Percentiles rank a stretch among this genome's conserved stretches.
These are phyloP conservation scores for Tremella mesenterica DNA, from an alignment of 768 basidiomycete species.

Conservation along the genomic window DNA sequence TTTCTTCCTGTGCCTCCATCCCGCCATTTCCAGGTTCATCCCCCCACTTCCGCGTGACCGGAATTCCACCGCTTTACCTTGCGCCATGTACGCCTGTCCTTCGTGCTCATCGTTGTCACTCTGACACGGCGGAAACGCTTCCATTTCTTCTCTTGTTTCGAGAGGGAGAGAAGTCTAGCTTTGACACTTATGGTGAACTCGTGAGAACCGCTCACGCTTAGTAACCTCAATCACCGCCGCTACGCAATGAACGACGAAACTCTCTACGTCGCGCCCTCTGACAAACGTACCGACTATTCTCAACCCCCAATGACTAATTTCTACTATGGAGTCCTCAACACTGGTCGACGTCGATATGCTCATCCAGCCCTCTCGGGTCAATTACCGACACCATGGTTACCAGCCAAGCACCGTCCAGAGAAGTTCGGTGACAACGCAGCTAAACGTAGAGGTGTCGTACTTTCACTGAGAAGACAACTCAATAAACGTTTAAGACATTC, in stretches of 20 bases:
- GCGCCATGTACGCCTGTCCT: no score
- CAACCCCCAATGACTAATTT: constrained; percentile 96
- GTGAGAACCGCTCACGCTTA: constrained; percentile 3
- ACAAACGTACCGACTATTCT: constrained; percentile 84
- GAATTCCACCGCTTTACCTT: no score
- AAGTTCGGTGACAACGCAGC: constrained; percentile 53
- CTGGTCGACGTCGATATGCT: constrained; percentile 87
- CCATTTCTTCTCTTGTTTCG: no score
- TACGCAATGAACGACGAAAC: constrained; percentile 93
- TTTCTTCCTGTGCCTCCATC: no score
- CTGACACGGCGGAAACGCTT: no score
- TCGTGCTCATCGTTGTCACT: no score
- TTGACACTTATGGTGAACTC: not conserved
- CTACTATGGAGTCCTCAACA: constrained; percentile 87
- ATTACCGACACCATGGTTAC: constrained; percentile 89
- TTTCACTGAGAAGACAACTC: constrained; percentile 30
- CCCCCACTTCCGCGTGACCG: not conserved
- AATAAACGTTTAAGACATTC: constrained; percentile 16
- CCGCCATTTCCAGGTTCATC: not conserved
- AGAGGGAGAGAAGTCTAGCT: no score
- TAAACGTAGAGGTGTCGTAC: constrained; percentile 21
- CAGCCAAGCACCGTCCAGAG: constrained; percentile 71
- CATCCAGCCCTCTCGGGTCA: constrained; percentile 92
- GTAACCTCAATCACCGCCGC: constrained; percentile 72
- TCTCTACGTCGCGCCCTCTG: constrained; percentile 88